A percentile compares a stretch with the other conserved stretches of the same genome.
Evolutionary conservation across 768 basidiomycete genomes (phyloP).

Genomic region (Strobilomyces confusus): DNA sequence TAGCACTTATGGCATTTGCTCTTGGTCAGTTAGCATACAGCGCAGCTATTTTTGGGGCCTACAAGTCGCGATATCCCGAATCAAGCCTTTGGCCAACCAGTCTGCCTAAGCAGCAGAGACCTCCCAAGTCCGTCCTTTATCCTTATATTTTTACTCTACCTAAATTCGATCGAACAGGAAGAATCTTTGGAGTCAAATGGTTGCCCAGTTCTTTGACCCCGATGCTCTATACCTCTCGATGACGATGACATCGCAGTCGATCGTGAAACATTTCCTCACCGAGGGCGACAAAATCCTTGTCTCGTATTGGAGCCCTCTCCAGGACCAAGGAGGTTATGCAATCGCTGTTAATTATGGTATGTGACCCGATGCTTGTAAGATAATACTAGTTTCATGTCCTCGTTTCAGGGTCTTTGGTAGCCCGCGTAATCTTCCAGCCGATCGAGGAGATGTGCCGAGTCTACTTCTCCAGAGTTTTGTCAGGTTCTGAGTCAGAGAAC

Average conservation of each 20-base stretch:
- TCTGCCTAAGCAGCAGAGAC: conserved; percentile 16
- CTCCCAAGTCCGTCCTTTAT: conserved; percentile 16
- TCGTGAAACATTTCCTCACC: conserved; percentile 92
- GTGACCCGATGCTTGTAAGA: conserved; percentile 15
- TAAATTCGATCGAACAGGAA: conserved; percentile 3
- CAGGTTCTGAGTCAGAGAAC: conserved; percentile 16
- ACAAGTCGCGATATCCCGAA: conserved; percentile 42
- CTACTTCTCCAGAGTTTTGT: conserved; percentile 74
- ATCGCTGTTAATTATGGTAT: conserved; percentile 93
- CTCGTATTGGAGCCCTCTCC: conserved; percentile 75
- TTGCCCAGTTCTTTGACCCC: conserved; percentile 39
- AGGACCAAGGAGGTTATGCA: conserved; percentile 93
- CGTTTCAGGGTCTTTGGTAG: conserved; percentile 77
- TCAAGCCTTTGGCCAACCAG: conserved; percentile 32
- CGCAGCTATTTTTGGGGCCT: conserved; percentile 50
- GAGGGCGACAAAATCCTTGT: conserved; percentile 93
- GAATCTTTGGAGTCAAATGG: conserved; percentile 1
- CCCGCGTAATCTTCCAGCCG: conserved; percentile 91
- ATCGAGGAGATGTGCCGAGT: conserved; percentile 90
- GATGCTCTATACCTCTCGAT: conserved; percentile 58
- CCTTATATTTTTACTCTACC: background rate
- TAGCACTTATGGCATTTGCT: conserved; percentile 80
- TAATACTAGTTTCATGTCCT: background rate
- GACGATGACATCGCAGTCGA: conserved; percentile 83
- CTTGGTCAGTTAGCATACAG: conserved; percentile 80